These are phyloP conservation scores for Leersia perrieri DNA, from an alignment of 176 grass and related monocot species.

Conservation along the genomic window DNA sequence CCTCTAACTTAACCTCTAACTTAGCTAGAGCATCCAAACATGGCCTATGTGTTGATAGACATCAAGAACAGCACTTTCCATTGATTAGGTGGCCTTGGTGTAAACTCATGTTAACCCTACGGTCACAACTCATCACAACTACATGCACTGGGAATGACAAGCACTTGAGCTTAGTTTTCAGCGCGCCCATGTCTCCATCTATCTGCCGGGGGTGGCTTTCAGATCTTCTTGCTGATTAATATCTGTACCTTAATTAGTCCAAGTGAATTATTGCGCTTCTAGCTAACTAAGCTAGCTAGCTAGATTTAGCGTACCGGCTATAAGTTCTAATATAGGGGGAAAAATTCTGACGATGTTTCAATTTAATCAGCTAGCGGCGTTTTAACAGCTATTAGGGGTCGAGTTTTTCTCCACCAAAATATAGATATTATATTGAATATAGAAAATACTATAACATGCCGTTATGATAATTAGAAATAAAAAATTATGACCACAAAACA, in stretches of 20 bases:
- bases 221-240: neutral
- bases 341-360: neutral
- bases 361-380: neutral
- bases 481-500: no score
- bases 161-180: neutral
- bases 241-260: neutral
- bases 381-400: no score
- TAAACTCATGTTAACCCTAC: conserved; percentile 11
- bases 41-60: neutral
- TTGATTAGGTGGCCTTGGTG: neutral
- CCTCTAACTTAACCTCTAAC: no score
- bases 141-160: conserved; percentile 17
- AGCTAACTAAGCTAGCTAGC: neutral
- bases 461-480: no score
- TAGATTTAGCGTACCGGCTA: neutral
- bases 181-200: neutral
- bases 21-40: no score
- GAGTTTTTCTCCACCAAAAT: no score
- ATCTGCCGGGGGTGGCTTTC: neutral
- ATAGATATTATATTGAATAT: no score
- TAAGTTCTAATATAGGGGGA: neutral
- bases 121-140: neutral
- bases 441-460: no score
- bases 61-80: neutral
- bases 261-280: neutral